These are phyloP conservation scores for Hymenoscyphus infarciens DNA, from an alignment of 2,329 filamentous ascomycete genomes.

Conservation along the genomic window DNA sequence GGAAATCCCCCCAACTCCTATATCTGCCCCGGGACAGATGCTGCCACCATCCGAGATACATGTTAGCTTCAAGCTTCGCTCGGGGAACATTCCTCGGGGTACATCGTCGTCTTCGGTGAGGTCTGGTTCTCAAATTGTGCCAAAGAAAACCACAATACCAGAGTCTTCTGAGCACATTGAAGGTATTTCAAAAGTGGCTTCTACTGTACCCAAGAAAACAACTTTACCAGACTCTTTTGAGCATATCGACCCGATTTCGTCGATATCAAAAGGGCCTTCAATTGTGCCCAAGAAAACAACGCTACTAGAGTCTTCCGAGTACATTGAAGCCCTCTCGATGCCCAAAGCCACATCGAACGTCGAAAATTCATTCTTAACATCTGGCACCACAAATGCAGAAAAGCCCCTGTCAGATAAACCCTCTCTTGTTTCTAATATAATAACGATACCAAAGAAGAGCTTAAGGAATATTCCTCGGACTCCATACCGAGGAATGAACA, in stretches of 20 bases:
- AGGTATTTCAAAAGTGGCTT: too few species aligned
- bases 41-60: background rate
- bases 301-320: background rate
- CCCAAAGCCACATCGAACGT: background rate
- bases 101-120: background rate
- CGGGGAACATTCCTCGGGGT: background rate
- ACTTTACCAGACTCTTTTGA: too few species aligned
- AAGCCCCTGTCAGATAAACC: background rate
- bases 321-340: background rate
- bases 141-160: background rate
- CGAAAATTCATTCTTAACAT: background rate
- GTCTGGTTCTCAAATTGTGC: background rate
- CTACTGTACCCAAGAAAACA: too few species aligned
- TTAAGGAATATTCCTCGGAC: background rate
- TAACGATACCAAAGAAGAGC: background rate
- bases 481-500: background rate
- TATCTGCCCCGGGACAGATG: background rate
- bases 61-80: constrained; percentile 1
- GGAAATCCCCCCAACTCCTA: background rate
- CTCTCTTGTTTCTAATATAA: background rate
- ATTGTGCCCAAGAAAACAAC: too few species aligned
- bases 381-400: background rate
- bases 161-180: background rate
- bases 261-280: too few species aligned
- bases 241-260: too few species aligned